Evolutionary conservation across 805 yeast genomes (phyloP).

Genomic region (Kazachstania martiniae): DNA sequence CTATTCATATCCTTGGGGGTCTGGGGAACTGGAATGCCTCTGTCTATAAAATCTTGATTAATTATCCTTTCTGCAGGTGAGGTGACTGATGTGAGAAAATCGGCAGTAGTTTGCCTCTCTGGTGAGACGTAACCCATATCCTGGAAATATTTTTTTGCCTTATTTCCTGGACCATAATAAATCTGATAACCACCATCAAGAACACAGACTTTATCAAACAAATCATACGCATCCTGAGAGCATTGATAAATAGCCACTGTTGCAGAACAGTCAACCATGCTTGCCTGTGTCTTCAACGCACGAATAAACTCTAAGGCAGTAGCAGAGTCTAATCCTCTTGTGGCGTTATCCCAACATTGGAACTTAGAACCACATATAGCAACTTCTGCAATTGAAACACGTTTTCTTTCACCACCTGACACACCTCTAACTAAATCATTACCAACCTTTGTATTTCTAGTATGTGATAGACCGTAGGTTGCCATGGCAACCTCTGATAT

Average conservation of each 20-base stretch:
- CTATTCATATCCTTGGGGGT: not conserved
- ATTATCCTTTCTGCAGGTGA: not conserved
- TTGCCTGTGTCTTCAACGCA: not conserved
- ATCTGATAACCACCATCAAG: not conserved
- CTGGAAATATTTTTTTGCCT: not conserved
- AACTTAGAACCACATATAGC: conserved; percentile 35
- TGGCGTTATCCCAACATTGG: conserved; percentile 35
- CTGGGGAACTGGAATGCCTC: not conserved
- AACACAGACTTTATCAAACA: conserved; percentile 47
- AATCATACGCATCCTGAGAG: conserved; percentile 45
- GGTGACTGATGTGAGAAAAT: not conserved
- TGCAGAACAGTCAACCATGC: not conserved
- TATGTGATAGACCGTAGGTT: not conserved
- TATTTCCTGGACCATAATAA: not conserved
- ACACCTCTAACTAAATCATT: conserved; percentile 35
- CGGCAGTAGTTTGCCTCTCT: not conserved
- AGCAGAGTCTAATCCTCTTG: not conserved
- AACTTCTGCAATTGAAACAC: conserved; percentile 64
- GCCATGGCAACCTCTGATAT: not conserved
- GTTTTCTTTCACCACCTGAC: conserved; percentile 66
- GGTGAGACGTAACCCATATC: not conserved
- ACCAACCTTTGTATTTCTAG: not conserved
- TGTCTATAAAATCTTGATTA: not conserved
- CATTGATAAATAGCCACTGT: not conserved
- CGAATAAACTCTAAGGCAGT: not conserved